phyloP scores from a whole-genome alignment of 768 basidiomycete species.

The Pleurotus djamor region DNA sequence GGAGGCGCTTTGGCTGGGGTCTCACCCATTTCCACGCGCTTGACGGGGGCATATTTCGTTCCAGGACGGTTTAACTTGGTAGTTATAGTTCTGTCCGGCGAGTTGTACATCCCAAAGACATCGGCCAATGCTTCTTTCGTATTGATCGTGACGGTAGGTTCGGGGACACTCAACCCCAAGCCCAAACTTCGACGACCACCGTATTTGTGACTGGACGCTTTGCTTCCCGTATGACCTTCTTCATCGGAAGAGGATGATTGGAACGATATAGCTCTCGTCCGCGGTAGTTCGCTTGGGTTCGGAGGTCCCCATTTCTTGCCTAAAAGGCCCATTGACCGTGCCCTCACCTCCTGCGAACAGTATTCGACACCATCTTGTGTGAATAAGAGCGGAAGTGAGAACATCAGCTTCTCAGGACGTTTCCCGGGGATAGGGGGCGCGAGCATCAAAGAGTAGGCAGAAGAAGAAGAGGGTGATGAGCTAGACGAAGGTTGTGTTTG shows the following conservation, averaged over 20 bases:
- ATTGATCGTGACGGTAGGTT: conserved; percentile 93
- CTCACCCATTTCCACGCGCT: conserved; percentile 61
- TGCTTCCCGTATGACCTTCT: conserved; percentile 34
- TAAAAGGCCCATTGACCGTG: conserved; percentile 77
- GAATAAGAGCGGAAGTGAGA: conserved; percentile 69
- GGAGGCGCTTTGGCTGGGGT: conserved; percentile 28
- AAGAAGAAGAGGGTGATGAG: conserved; percentile 35
- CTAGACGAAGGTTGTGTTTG: conserved; percentile 21
- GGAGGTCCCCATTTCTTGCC: conserved; percentile 82
- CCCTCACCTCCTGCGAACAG: conserved; percentile 81
- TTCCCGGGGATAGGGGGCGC: conserved; percentile 67
- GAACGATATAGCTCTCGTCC: conserved; percentile 23
- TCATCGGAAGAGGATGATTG: conserved; percentile 11
- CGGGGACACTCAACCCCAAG: conserved; percentile 39
- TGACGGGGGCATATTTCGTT: conserved; percentile 72
- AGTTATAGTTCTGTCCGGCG: conserved; percentile 68
- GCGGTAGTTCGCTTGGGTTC: conserved; percentile 41
- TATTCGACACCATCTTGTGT: conserved; percentile 81
- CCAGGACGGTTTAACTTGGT: conserved; percentile 48
- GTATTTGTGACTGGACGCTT: conserved; percentile 33
- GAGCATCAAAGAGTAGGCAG: conserved; percentile 71
- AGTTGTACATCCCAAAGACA: conserved; percentile 96
- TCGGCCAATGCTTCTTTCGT: conserved; percentile 94
- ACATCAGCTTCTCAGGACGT: conserved; percentile 69
- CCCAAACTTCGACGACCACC: conserved; percentile 41